Base-by-base conservation (phyloP, 805 yeast species). In the Vanderwaltozyma verrucispora region DNA sequence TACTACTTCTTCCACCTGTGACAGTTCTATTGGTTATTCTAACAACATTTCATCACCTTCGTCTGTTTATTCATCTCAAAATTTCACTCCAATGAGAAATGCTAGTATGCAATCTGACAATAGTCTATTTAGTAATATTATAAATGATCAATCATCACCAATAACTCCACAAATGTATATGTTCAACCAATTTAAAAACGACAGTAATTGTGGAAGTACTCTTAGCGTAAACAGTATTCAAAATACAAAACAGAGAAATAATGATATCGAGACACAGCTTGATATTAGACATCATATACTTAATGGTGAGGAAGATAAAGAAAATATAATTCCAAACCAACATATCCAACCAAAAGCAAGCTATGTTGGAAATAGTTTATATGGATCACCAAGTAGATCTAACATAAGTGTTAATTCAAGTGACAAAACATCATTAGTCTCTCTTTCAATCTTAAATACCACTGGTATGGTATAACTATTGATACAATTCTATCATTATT, bases 111-210 rank as follows among this genome's bases (percentile, higher is more conserved):
- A 51, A 35, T 56, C 62, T 7, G 62, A 56, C 27, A 55, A 51
- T 31, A 51, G 58, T 32, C 47, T 56, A 16, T 56, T 56, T 39
- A 55, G 60, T 38, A 40, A 46, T 9, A 39, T 49, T 15, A 39
- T 41, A 28, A 45, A 17, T 2, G 39, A 47, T 3, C 54, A 50
- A 27, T 50, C 56, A 19, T 57, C 62, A 4, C 62, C 62, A 14
- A 49, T 57, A 11, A 56, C 62, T 2, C 61, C 61, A 21, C 51
- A 53, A 15, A 48, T 56, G 49, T 54, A 53, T 40, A 47, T 54
- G 21, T 55, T 55, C 32, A 47, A 51, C 16, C 55, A 53, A 27
- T 38, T 45, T 29, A 49, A 46, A 21, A 49, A 52, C 25, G 49
- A 47, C 17, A 52, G 56, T 28, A 49, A 53, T 25, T 48, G 56